A percentile compares a stretch with the other conserved stretches of the same genome.
phyloP scores from a whole-genome alignment of 108 stramenopile species.

The Pelagomonas calceolata region DNA sequence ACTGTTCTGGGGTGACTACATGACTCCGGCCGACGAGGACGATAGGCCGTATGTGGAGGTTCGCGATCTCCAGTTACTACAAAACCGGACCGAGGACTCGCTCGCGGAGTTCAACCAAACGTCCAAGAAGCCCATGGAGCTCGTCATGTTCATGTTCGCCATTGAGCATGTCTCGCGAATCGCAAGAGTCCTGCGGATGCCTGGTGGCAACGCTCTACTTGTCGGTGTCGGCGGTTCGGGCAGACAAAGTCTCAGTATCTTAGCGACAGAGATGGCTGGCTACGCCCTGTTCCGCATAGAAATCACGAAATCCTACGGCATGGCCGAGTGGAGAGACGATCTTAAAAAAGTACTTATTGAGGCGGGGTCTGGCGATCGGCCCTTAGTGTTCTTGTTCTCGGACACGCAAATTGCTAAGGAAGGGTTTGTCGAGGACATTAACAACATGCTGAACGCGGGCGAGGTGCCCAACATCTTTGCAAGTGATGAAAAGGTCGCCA shows the following conservation, averaged over 20 bases:
- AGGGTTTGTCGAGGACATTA: slow-evolving; percentile 48
- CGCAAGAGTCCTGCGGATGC: slow-evolving; percentile 43
- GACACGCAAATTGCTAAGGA: slow-evolving; percentile 54
- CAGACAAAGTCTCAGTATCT: slow-evolving; percentile 39
- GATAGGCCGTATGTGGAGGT: slow-evolving; percentile 22
- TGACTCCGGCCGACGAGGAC: slow-evolving; percentile 20
- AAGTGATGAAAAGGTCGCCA: slow-evolving; percentile 36
- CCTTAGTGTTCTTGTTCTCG: slow-evolving; percentile 43
- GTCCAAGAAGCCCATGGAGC: slow-evolving; percentile 40
- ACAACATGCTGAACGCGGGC: slow-evolving; percentile 43
- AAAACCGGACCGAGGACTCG: slow-evolving; percentile 27
- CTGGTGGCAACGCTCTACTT: slow-evolving; percentile 44
- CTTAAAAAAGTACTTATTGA: slow-evolving; percentile 33
- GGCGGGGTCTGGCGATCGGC: slow-evolving; percentile 34
- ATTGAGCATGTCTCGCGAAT: slow-evolving; percentile 40
- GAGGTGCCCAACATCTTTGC: slow-evolving; percentile 53
- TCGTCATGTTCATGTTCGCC: slow-evolving; percentile 52
- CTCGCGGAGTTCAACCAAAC: slow-evolving; percentile 50
- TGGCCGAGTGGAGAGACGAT: slow-evolving; percentile 40
- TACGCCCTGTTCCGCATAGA: slow-evolving; percentile 40
- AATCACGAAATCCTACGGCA: slow-evolving; percentile 41
- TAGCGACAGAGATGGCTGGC: slow-evolving; percentile 43
- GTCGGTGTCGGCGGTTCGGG: slow-evolving; percentile 54
- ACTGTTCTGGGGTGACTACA: slow-evolving; percentile 34
- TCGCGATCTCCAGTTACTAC: slow-evolving; percentile 14